Evolutionary conservation across 2,329 filamentous ascomycete genomes (phyloP).

Genomic region (Cladobotryum mycophilum): DNA sequence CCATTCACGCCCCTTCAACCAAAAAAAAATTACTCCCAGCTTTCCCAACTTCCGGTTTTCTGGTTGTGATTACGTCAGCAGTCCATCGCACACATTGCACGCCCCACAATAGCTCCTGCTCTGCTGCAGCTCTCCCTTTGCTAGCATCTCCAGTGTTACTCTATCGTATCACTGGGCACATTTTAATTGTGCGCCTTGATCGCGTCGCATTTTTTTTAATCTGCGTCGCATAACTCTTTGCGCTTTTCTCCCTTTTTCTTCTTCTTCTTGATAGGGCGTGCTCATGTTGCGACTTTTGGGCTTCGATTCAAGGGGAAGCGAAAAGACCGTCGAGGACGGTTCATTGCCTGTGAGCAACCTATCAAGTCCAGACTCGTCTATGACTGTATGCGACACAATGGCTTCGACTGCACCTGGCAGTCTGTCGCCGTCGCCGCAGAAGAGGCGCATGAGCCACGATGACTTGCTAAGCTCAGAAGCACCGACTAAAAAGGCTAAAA

Average conservation of each 20-base stretch:
- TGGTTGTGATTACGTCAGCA: conserved; percentile 29
- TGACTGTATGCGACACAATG: conserved; percentile 20
- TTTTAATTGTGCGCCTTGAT: conserved; percentile 12
- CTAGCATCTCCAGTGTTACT: conserved; percentile 9
- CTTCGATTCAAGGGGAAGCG: conserved; percentile 52
- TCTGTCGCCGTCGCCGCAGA: conserved; percentile 32
- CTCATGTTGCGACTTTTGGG: conserved; percentile 59
- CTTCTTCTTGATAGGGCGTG: conserved; percentile 16
- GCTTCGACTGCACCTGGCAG: conserved; percentile 12
- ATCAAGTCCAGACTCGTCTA: conserved; percentile 26
- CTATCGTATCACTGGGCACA: not conserved
- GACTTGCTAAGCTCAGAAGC: conserved; percentile 18
- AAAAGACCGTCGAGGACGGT: conserved; percentile 38
- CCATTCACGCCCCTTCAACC: conserved; percentile 17
- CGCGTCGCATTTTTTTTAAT: conserved; percentile 19
- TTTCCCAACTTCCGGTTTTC: conserved; percentile 11
- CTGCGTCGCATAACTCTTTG: conserved; percentile 13
- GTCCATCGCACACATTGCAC: conserved; percentile 15
- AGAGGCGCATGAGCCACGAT: conserved; percentile 32
- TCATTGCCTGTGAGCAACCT: conserved; percentile 34
- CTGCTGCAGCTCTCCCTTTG: conserved; percentile 8
- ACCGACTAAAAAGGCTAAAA: conserved; percentile 39
- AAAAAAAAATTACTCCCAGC: conserved; percentile 8
- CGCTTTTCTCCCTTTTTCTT: not conserved
- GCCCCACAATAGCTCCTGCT: conserved; percentile 6